Evolutionary conservation across 257 asterid genomes (phyloP).

Genomic region (Capsicum pubescens): DNA sequence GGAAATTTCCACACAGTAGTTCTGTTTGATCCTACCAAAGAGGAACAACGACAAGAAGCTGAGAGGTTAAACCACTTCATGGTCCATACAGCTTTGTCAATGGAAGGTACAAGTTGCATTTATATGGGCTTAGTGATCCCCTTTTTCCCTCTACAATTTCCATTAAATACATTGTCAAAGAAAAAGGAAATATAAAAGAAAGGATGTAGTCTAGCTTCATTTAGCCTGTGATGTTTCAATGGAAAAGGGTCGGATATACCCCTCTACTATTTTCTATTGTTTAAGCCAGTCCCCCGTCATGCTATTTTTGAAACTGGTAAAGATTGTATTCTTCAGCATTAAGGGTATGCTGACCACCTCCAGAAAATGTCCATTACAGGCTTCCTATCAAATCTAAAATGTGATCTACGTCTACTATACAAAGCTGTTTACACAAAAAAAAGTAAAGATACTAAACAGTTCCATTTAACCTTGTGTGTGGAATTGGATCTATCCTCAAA

Average conservation of each 20-base stretch:
- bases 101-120: constrained; percentile 71
- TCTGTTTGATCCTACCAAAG: constrained; percentile 73
- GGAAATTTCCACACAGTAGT: constrained; percentile 90
- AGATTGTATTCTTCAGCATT: too few relatives aligned
- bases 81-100: constrained; percentile 85
- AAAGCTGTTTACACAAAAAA: too few relatives aligned
- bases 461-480: too few relatives aligned
- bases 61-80: constrained; percentile 89
- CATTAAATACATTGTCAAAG: not conserved
- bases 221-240: not conserved
- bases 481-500: too few relatives aligned
- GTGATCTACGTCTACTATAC: too few relatives aligned
- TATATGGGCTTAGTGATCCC: not conserved
- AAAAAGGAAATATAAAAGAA: constrained; percentile 2
- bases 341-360: too few relatives aligned
- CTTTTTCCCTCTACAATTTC: constrained; percentile 23
- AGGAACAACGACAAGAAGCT: constrained; percentile 76
- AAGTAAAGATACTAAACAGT: too few relatives aligned
- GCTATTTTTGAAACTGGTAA: too few relatives aligned
- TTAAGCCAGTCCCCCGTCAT: not conserved
- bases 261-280: not conserved
- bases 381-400: too few relatives aligned
- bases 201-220: not conserved
- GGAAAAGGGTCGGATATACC: not conserved
- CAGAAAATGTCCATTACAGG: too few relatives aligned